Base-by-base conservation (phyloP, 2,329 filamentous ascomycete genomes). In the Rhynchosporium graminicola region DNA sequence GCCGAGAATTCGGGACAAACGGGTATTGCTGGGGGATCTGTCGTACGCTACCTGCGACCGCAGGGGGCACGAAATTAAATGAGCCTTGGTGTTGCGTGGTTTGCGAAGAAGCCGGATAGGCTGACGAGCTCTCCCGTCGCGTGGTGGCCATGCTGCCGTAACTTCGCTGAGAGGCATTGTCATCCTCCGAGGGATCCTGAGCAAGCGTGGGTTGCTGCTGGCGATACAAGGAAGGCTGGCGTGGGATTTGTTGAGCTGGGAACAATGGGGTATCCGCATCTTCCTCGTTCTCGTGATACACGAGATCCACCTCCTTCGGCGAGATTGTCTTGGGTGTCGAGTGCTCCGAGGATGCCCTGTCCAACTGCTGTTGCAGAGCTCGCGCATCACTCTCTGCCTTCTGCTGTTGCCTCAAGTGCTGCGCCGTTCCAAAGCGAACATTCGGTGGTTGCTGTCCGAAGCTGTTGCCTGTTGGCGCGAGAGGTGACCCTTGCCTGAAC, bases 281-380 rank as follows among this genome's bases (percentile, higher is more conserved):
- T 20, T 88, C 87, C 2, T 93, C 90, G 0, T 80, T 76, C 45
- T 95, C 91, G 65, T 88, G 85, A 73, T 93, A 97, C 64, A 97
- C 93, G 56, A 97, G 78, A 63, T 96, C 78, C 1, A 93, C 91
- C 71, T 98, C 94, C 77, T 96, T 96, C 29, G 94, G 95, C 1
- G 94, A 98, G 52, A 99, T 97, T 0, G 94, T 97, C 76, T 91
- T 91, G 1, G 86, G 82, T n/a, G 88, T 82, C 0, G 82, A 82
- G 5, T 80, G 67, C 38, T 68, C 67, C 75, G 68, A 72, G 29
- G 72, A 72, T 31, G 65, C 62, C 50, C 68, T 69, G 0, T 80
- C 78, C 51, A 82, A 69, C 42, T 78, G 75, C 46, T 73, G 70
- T 76, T 33, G 77, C 68, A 68, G 72, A 69, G 66, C 77, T 72